phyloP scores from a whole-genome alignment of 139 green algal species.

The Tetradesmus obliquus region DNA sequence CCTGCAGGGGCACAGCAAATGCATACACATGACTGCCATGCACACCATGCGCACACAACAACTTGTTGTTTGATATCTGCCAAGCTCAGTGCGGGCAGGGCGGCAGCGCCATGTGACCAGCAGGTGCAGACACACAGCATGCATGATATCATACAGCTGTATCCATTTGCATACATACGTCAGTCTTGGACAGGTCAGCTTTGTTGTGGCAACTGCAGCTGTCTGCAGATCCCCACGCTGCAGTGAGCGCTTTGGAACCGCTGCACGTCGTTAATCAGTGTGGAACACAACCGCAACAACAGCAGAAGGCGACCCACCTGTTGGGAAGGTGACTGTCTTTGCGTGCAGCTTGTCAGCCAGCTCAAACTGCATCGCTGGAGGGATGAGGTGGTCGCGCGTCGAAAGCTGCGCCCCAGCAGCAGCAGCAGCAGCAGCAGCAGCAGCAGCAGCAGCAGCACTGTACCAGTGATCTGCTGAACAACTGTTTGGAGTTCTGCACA shows the following conservation, averaged over 20 bases:
- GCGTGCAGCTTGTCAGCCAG: constrained; percentile 32
- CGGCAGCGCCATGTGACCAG: no score
- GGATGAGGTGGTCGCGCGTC: constrained; percentile 28
- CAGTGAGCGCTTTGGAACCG: no score
- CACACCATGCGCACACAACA: background rate
- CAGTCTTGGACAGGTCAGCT: no score
- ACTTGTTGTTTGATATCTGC: background rate
- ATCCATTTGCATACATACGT: no score
- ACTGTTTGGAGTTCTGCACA: background rate
- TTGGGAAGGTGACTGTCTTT: constrained; percentile 18
- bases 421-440: background rate
- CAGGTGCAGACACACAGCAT: background rate
- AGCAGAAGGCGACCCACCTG: background rate
- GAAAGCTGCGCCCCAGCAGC: constrained; percentile 28
- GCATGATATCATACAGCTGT: no score
- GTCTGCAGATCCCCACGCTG: no score
- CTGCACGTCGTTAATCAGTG: background rate
- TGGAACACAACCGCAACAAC: background rate
- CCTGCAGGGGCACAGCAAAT: background rate
- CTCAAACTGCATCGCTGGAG: constrained; percentile 37
- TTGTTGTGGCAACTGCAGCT: no score
- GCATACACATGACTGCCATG: background rate
- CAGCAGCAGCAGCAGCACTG: background rate
- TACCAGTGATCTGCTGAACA: background rate
- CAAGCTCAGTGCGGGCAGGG: no score